phyloP scores from a whole-genome alignment of 306 rosid species.

The Acmispon strigosus region DNA sequence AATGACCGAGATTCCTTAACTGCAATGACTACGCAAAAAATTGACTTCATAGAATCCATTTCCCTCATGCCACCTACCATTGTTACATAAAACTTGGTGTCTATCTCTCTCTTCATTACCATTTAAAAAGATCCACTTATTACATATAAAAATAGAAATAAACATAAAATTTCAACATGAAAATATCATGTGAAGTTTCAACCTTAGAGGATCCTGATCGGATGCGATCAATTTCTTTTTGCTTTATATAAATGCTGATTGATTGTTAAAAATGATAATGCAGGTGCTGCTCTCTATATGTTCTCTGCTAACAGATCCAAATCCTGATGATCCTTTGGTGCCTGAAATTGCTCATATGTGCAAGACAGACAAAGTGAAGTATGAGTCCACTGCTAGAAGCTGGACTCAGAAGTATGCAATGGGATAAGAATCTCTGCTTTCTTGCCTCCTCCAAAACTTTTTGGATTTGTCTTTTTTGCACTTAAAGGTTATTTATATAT shows the following conservation, averaged over 20 bases:
- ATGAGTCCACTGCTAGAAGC: constrained; percentile 79
- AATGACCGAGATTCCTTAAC: no score
- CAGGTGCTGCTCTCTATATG: constrained; percentile 88
- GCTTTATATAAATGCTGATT: background rate
- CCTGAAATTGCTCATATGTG: constrained; percentile 95
- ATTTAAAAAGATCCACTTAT: no score
- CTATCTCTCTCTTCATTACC: no score
- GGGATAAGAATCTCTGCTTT: constrained; percentile 34
- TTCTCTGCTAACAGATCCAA: constrained; percentile 81
- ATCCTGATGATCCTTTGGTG: constrained; percentile 90
- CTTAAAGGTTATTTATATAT: background rate
- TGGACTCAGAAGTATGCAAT: constrained; percentile 94
- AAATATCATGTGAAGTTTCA: no score
- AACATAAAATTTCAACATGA: no score
- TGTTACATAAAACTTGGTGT: no score
- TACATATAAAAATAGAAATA: no score
- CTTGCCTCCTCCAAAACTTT: background rate
- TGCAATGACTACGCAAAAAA: no score
- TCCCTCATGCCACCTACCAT: no score
- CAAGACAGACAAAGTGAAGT: constrained; percentile 64
- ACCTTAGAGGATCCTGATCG: no score
- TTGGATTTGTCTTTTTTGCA: constrained; percentile 10
- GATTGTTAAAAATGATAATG: constrained; percentile 8
- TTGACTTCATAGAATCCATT: no score
- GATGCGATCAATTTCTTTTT: background rate